These are phyloP conservation scores for Stramenopiles sp. DNA, from an alignment of 352 stramenopile species.

Conservation along the genomic window DNA sequence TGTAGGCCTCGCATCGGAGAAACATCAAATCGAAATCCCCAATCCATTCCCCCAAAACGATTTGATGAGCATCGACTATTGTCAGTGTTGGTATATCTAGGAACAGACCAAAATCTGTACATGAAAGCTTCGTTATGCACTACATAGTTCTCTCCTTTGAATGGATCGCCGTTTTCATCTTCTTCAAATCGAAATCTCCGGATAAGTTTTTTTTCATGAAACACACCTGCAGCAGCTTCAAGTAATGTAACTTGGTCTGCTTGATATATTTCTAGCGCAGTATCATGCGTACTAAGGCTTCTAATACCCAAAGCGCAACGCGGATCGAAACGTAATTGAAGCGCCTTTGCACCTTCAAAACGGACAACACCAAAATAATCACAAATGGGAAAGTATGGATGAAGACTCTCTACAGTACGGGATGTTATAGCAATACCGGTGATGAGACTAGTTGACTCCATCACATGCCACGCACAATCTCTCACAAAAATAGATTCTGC, in stretches of 20 bases:
- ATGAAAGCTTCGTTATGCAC: slow-evolving; percentile 1
- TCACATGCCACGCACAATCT: slow-evolving; percentile 10
- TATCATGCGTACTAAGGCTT: too few relatives aligned
- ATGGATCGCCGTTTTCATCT: too few relatives aligned
- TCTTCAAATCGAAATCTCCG: too few relatives aligned
- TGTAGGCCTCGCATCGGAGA: slow-evolving; percentile 8
- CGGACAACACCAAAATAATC: slow-evolving; percentile 1
- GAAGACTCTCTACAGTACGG: slow-evolving; percentile 2
- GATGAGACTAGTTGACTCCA: background rate
- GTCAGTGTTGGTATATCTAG: too few relatives aligned
- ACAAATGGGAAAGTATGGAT: slow-evolving; percentile 3
- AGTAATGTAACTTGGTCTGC: too few relatives aligned
- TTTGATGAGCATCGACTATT: too few relatives aligned
- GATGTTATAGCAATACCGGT: background rate
- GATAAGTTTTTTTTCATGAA: background rate
- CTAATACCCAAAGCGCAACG: background rate
- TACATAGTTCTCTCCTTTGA: slow-evolving; percentile 1
- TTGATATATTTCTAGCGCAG: slow-evolving; percentile 7
- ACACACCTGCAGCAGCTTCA: too few relatives aligned
- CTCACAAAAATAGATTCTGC: too few relatives aligned
- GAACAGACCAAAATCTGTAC: background rate
- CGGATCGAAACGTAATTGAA: slow-evolving; percentile 8
- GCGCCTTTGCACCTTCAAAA: slow-evolving; percentile 1
- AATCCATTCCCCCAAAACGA: slow-evolving; percentile 2
- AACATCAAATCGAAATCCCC: slow-evolving; percentile 8